Conservation (phyloP, 2,329 filamentous ascomycete species). For the Exophiala spinifera region DNA sequence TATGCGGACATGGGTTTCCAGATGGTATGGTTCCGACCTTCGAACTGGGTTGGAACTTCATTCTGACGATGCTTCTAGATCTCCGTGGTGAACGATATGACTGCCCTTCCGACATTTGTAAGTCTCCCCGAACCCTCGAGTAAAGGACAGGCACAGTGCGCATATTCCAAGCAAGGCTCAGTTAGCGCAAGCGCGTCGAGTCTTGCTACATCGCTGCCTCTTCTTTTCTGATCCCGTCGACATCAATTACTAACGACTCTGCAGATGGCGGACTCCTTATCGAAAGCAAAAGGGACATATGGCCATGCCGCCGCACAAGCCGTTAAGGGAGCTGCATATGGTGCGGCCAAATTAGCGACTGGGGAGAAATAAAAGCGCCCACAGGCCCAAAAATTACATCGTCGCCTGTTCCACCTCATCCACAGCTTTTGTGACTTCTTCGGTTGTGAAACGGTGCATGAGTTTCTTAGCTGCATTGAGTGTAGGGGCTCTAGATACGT, state of each 20-base stretch:
- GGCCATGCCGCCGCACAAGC: slow-evolving; percentile 27
- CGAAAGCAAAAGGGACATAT: slow-evolving; percentile 34
- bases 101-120: slow-evolving; percentile 40
- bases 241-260: no score
- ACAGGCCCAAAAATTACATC: slow-evolving; percentile 14
- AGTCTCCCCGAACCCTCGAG: no score
- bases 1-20: slow-evolving; percentile 56
- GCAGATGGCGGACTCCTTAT: slow-evolving; percentile 36
- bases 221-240: no score
- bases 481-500: slow-evolving; percentile 37
- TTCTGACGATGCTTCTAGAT: slow-evolving; percentile 31
- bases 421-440: slow-evolving; percentile 54
- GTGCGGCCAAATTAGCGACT: slow-evolving; percentile 21
- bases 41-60: background rate
- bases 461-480: slow-evolving; percentile 52
- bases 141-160: no score
- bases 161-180: no score
- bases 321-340: slow-evolving; percentile 28
- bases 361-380: slow-evolving; percentile 15
- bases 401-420: slow-evolving; percentile 42
- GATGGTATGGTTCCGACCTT: slow-evolving; percentile 42
- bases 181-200: no score
- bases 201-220: no score
- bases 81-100: slow-evolving; percentile 45
- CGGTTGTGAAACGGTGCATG: slow-evolving; percentile 61